Evolutionary conservation across 2,329 filamentous ascomycete species (phyloP), one percentile per base, ranked within the genome.

Genomic region (Fusarium sp.): DNA sequence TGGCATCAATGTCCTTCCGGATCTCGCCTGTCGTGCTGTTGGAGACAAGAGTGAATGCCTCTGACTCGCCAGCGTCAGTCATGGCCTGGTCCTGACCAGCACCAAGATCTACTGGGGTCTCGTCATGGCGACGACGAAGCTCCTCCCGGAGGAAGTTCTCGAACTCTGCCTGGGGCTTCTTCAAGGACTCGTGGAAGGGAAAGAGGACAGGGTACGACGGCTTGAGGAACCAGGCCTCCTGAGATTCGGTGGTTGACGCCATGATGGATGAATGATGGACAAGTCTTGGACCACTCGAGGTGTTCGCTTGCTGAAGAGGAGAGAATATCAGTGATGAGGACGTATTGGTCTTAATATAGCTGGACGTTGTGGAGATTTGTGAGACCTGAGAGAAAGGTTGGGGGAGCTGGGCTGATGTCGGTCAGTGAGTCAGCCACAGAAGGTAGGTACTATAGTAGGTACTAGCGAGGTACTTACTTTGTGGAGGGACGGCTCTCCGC

Each of bases 211-310:
- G 84, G 33, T 77, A 81, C 0, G 78, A 81, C 11, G 82, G 81
- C 63, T 80, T 80, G 59, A 86, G 80, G 71, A 84, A 85, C 83
- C 84, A 86, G 18, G 79, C 77, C 42, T 68, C 69, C 45, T 77
- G 68, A 62, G 71, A 63, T n/a, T 74, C 73, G 38, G 66, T 57
- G 33, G 69, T 52, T 31, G 73, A 71, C n/a, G 69, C 71, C 77
- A 79, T 79, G 69, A n/a, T 57, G 70, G 58, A 60, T 35, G 20
- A 47, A 50, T 58, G 5, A 52, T 47, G 42, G 47, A 25, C 27
- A 40, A 59, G 59, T 47, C 22, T 36, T 50, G 29, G 18, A 47
- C 25, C 52, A 1, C 20, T 31, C 0, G 6, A 20, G 20, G n/a
- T 31, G 25, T 40, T 9, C 22, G 18, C 42, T 27, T 73, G 66